Conservation (phyloP, 2,329 filamentous ascomycete species). For the Colletotrichum coccodes region DNA sequence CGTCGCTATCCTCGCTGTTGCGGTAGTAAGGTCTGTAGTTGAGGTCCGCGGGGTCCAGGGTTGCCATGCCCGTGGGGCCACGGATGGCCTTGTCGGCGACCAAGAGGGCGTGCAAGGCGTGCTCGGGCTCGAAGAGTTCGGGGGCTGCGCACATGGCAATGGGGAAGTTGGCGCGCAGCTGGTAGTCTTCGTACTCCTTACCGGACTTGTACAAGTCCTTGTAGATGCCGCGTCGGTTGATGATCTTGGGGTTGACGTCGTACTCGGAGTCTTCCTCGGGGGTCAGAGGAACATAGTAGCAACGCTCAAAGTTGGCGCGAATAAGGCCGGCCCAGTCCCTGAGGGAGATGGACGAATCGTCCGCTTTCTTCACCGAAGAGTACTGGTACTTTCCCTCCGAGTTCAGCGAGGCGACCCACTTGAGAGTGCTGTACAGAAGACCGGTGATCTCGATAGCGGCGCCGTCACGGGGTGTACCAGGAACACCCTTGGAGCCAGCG, state of each 20-base stretch:
- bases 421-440: constrained; percentile 87
- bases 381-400: constrained; percentile 77
- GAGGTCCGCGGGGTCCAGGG: constrained; percentile 88
- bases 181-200: constrained; percentile 98
- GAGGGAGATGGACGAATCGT: constrained; percentile 73
- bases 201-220: constrained; percentile 95
- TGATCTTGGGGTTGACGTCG: constrained; percentile 80
- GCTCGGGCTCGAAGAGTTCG: constrained; percentile 81
- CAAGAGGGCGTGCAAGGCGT: constrained; percentile 83
- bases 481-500: constrained; percentile 91
- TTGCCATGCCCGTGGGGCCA: constrained; percentile 94
- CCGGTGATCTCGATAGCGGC: constrained; percentile 96
- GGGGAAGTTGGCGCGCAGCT: constrained; percentile 92
- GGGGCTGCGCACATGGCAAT: constrained; percentile 96
- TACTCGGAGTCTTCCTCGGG: constrained; percentile 78
- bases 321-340: constrained; percentile 82
- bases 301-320: constrained; percentile 88
- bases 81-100: constrained; percentile 83
- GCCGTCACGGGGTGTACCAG: constrained; percentile 95
- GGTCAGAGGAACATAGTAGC: constrained; percentile 85
- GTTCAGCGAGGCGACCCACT: constrained; percentile 79
- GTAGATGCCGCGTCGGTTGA: constrained; percentile 96
- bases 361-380: constrained; percentile 74
- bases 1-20: constrained; percentile 91
- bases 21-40: constrained; percentile 96